These are phyloP conservation scores for Singerocomus rubriflavus DNA, from an alignment of 1,284 basidiomycete genomes.

Conservation along the genomic window DNA sequence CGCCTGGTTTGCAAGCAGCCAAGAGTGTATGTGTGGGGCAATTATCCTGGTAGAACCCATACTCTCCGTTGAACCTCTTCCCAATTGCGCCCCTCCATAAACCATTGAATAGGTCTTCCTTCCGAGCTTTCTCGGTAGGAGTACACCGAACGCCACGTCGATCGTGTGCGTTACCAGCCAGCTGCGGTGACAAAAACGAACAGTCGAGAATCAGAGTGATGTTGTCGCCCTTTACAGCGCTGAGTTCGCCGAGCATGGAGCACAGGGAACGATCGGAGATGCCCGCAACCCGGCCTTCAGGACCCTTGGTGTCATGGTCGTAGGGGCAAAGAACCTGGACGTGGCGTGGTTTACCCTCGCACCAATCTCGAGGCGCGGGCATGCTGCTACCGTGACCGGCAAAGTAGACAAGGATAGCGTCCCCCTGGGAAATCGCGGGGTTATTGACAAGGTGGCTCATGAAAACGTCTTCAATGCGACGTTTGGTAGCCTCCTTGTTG, in stretches of 20 bases:
- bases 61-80: constrained; percentile 34
- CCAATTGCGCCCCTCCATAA: constrained; percentile 51
- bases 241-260: constrained; percentile 54
- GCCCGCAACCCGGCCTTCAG: constrained; percentile 50
- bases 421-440: constrained; percentile 51
- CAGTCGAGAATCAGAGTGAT: constrained; percentile 64
- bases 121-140: constrained; percentile 45
- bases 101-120: constrained; percentile 50
- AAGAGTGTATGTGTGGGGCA: constrained; percentile 49
- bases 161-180: constrained; percentile 38
- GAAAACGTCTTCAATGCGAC: constrained; percentile 55
- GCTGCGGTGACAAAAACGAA: constrained; percentile 51
- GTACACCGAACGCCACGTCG: constrained; percentile 53
- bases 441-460: constrained; percentile 60
- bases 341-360: constrained; percentile 38
- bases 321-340: constrained; percentile 62
- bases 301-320: constrained; percentile 52
- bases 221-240: constrained; percentile 58
- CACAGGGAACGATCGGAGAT: constrained; percentile 64
- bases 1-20: constrained; percentile 50
- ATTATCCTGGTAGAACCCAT: constrained; percentile 47
- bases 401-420: constrained; percentile 65
- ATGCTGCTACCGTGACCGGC: constrained; percentile 63
- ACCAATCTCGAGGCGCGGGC: constrained; percentile 55
- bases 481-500: constrained; percentile 57